Evolutionary conservation across 192 early-diverging fungal genomes (phyloP).

Genomic region (Allomyces arbusculus): DNA sequence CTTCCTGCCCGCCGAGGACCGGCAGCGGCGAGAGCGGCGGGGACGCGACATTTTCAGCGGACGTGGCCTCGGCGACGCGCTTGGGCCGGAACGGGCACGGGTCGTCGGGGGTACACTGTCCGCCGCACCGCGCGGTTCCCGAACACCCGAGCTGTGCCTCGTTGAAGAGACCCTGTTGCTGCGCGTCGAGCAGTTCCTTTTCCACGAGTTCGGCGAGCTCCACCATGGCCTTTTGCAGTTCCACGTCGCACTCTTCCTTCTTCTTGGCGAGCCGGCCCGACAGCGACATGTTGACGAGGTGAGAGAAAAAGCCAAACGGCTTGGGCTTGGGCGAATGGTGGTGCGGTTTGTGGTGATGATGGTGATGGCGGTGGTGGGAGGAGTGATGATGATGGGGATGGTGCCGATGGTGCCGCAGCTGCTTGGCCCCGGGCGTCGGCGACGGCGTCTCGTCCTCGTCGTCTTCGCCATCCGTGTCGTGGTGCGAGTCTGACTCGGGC

Average conservation of each 20-base stretch:
- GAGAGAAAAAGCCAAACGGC: too few species aligned
- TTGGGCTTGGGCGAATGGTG: too few species aligned
- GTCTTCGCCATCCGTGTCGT: background rate
- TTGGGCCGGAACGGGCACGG: background rate
- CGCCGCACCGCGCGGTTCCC: background rate
- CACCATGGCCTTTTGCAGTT: conserved; percentile 38
- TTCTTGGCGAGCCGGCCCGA: background rate
- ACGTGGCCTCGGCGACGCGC: conserved; percentile 6
- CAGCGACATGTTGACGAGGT: too few species aligned
- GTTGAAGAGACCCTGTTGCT: conserved; percentile 12
- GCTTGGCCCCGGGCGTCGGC: too few species aligned
- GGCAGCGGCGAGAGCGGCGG: background rate
- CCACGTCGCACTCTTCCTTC: conserved; percentile 27
- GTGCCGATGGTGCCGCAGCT: too few species aligned
- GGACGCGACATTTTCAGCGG: conserved; percentile 1
- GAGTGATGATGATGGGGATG: too few species aligned
- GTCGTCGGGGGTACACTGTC: too few species aligned
- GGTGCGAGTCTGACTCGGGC: background rate
- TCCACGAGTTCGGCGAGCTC: conserved; percentile 51
- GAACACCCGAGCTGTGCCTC: conserved; percentile 6
- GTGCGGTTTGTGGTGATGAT: too few species aligned
- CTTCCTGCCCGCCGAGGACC: conserved; percentile 3
- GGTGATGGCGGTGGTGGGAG: too few species aligned
- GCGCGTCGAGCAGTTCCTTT: conserved; percentile 22
- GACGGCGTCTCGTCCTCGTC: too few species aligned